Evolutionary conservation across 176 grass and related monocot species (phyloP), one percentile per base, ranked within the genome.

Genomic region (Tillandsia leiboldiana): DNA sequence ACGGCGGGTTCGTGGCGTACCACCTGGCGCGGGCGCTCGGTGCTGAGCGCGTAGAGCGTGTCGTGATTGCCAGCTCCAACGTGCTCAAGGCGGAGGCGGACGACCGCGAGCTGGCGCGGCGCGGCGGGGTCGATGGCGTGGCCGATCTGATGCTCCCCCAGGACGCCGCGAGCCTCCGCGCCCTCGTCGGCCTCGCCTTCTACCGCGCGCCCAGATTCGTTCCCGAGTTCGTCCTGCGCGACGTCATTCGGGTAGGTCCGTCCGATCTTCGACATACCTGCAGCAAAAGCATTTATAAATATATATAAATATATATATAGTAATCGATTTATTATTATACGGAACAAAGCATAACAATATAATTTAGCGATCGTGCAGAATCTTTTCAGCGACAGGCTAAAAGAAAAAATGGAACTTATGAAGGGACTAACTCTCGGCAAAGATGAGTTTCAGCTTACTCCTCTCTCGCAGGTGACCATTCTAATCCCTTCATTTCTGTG

Each of bases 1-100:
- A 96, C 73, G 93, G 88, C 7, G 88, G 88, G 7, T 96, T 89
- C 71, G 85, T 96, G 65, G 83, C 85, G 9, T 96, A 96, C 83
- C 64, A 75, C 49, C 65, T 89, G 67, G 85, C 92, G n/a, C 78
- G 83, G 50, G 53, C 63, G 23, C 62, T 76, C 12, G 88, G 80
- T n/a, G 48, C 54, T 10, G 47, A 7, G 50, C 79, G 78, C 66
- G 73, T 91, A 20, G 78, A 70, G 11, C 79, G 82, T 64, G 83
- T 91, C 65, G 88, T 89, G 56, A 85, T 91, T 49, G 79, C 92
- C 11, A 96, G 75, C 78, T 91, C 92, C 70, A 71, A 91, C 64
- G 47, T 96, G 70, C 78, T 96, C 26, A 96, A 87, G 80, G 80
- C 77, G 20, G 65, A 68, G 24, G 92, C 66, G 2, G 92, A 89